Evolutionary conservation across 768 basidiomycete species (phyloP).

Genomic region (Nevesoporus exiguus): DNA sequence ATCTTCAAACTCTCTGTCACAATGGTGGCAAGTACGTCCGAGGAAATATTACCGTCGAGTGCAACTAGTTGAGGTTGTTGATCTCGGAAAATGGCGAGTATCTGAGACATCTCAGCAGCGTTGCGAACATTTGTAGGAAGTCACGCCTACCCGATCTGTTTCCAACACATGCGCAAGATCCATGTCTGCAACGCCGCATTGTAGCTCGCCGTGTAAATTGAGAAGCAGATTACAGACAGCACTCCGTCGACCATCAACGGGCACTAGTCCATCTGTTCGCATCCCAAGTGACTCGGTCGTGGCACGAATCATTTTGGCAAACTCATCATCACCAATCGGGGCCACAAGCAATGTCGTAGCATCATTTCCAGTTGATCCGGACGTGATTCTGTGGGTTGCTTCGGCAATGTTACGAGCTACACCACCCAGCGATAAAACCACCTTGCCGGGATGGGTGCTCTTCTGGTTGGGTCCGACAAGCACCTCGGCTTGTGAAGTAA

Average conservation of each 20-base stretch:
- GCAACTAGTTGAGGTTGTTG: conserved; percentile 59
- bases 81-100: conserved; percentile 45
- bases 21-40: conserved; percentile 48
- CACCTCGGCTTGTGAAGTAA: conserved; percentile 57
- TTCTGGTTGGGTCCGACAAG: conserved; percentile 38
- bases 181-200: conserved; percentile 94
- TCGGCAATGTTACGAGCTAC: conserved; percentile 96
- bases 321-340: conserved; percentile 71
- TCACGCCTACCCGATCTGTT: conserved; percentile 38
- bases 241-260: conserved; percentile 43
- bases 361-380: conserved; percentile 25
- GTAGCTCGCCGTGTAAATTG: conserved; percentile 63
- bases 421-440: conserved; percentile 76
- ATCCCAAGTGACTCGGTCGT: conserved; percentile 65
- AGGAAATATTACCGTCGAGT: conserved; percentile 72
- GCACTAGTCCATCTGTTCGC: conserved; percentile 75
- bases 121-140: background rate
- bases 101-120: conserved; percentile 35
- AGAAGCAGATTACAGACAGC: conserved; percentile 88
- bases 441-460: conserved; percentile 78
- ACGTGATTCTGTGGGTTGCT: conserved; percentile 68
- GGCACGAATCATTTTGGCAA: conserved; percentile 62
- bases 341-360: conserved; percentile 61
- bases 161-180: conserved; percentile 53
- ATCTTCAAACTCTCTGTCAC: conserved; percentile 48